Conservation (phyloP, 2,329 filamentous ascomycete genomes). For the Cytospora chrysosperma region DNA sequence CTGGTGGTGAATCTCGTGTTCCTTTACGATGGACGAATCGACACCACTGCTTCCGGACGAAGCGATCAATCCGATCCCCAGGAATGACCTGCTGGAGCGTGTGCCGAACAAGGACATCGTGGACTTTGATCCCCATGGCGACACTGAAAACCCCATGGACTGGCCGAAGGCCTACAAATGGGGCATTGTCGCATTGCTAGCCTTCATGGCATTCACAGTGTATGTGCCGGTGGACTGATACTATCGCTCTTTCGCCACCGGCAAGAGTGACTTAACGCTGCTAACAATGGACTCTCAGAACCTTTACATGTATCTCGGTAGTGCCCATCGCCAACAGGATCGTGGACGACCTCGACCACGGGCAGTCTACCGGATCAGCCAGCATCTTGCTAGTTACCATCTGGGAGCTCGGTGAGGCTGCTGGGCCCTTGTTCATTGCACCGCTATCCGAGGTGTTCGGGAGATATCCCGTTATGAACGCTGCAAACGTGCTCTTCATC, state of each 20-base stretch:
- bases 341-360: constrained; percentile 44
- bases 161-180: constrained; percentile 55
- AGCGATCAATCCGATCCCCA: constrained; percentile 25
- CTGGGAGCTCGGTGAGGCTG: constrained; percentile 66
- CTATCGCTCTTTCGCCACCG: neutral
- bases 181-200: constrained; percentile 51
- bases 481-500: constrained; percentile 52
- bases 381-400: constrained; percentile 66
- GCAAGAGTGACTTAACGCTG: neutral
- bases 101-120: constrained; percentile 33
- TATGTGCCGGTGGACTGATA: constrained; percentile 32
- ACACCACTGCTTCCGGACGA: constrained; percentile 34
- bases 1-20: neutral
- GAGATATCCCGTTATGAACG: constrained; percentile 54
- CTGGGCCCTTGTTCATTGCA: constrained; percentile 59
- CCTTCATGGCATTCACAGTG: constrained; percentile 57
- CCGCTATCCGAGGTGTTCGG: constrained; percentile 63
- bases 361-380: constrained; percentile 43
- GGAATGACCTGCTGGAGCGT: constrained; percentile 26
- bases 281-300: constrained; percentile 36
- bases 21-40: constrained; percentile 36
- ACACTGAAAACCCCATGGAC: constrained; percentile 51
- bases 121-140: constrained; percentile 46
- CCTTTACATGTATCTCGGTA: constrained; percentile 57
- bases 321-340: constrained; percentile 54